Base-by-base conservation (phyloP, 1,284 basidiomycete genomes). In the Pascua sp. region DNA sequence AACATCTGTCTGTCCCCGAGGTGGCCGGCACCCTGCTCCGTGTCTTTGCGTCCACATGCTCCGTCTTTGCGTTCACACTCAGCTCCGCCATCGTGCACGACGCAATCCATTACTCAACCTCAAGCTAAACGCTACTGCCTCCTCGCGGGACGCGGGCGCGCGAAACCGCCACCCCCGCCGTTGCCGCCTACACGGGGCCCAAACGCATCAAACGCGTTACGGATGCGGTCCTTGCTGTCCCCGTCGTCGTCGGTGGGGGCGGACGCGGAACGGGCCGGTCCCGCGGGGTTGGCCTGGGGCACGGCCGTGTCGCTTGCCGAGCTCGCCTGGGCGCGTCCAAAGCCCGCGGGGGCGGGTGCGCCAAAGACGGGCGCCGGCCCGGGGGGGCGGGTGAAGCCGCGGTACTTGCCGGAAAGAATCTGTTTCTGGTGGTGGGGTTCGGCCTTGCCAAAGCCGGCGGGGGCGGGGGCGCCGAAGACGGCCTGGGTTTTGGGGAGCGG, bases 191-290 rank as follows among this genome's bases (percentile, higher is more conserved):
- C 71, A 48, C 76, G 71, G 1, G 76, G 76, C 38, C 76, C 76
- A 53, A 77, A 77, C 12, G 73, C 72, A 53, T 76, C 70, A 55
- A 77, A 77, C 8, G 76, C 76, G 49, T 60, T 66, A 48, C 66
- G 54, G 57, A 76, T 71, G 47, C 57, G 63, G 9, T 72, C 71
- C 56, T 71, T 67, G 45, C 67, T 63, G 58, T 76, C 72, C 17
- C 58, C 71, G 5, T 67, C 72, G 47, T 65, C 72, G 10, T 65
- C 69, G 11, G 57, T 66, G 1, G 49, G 51, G 11, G 58, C 38
- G 9, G 52, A 47, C 2, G 48, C 41, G 1, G 55, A 37, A 7
- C 24, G 24, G 24, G 24, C 49, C 1, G 51, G 51, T 24, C 24
- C 47, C n/a, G 11, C 5, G 11, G 13, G 4, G 44, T 39, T 42